These are phyloP conservation scores for Cephalotrichum gorgonifer DNA, from an alignment of 2,329 filamentous ascomycete species.

Conservation along the genomic window DNA sequence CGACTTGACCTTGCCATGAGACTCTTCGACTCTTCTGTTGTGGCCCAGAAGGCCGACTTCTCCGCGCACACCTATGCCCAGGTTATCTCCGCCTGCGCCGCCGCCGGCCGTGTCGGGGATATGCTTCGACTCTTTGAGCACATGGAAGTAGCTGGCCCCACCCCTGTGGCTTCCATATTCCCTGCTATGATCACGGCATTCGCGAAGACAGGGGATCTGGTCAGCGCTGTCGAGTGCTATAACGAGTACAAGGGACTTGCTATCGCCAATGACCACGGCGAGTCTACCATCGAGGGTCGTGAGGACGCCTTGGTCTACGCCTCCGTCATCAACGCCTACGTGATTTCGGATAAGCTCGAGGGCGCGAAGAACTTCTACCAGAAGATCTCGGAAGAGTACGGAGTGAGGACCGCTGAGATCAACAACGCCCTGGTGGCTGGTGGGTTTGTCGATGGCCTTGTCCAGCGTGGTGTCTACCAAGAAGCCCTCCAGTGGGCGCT, in stretches of 20 bases:
- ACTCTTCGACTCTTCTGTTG: constrained; percentile 69
- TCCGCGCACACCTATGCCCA: constrained; percentile 75
- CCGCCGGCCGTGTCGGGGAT: constrained; percentile 68
- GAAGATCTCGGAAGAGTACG: constrained; percentile 59
- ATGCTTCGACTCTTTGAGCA: constrained; percentile 89
- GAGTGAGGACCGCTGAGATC: constrained; percentile 48
- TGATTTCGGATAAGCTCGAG: constrained; percentile 67
- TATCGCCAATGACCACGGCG: constrained; percentile 71
- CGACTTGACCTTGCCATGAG: constrained; percentile 76
- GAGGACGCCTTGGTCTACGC: constrained; percentile 82
- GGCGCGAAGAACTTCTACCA: constrained; percentile 79
- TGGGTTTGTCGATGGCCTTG: constrained; percentile 70
- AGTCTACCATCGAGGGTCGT: constrained; percentile 56
- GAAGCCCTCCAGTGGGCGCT: constrained; percentile 68
- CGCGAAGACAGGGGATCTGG: constrained; percentile 67
- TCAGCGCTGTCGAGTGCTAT: constrained; percentile 87
- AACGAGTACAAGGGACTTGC: constrained; percentile 87
- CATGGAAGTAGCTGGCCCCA: constrained; percentile 70
- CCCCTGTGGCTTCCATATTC: constrained; percentile 73
- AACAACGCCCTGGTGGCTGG: constrained; percentile 61
- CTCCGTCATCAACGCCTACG: constrained; percentile 81
- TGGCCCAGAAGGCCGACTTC: constrained; percentile 53
- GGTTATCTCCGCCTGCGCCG: constrained; percentile 79
- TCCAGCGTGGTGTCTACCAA: constrained; percentile 58
- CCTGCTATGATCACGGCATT: constrained; percentile 94